phyloP scores from a whole-genome alignment of 2,329 filamentous ascomycete species.

The Ophiocordyceps robertsii region DNA sequence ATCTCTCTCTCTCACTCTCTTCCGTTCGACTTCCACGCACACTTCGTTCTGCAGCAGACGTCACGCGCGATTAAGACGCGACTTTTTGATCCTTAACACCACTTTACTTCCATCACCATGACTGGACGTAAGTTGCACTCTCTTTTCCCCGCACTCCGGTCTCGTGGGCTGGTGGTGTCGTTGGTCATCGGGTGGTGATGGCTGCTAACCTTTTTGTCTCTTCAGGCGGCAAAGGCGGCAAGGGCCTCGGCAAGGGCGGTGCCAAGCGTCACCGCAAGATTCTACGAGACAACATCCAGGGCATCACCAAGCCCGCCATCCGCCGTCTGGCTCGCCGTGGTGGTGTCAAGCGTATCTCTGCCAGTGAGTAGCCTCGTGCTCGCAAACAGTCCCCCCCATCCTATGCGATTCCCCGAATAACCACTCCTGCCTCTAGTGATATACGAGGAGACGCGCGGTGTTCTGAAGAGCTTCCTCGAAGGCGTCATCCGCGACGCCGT shows the following conservation, averaged over 20 bases:
- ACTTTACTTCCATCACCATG: conserved; percentile 38
- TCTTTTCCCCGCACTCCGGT: conserved; percentile 2
- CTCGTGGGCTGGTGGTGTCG: background rate
- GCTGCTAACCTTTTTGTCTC: conserved; percentile 1
- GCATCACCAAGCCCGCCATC: conserved; percentile 97
- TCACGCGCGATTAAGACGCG: conserved; percentile 4
- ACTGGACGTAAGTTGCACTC: conserved; percentile 52
- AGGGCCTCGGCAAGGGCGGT: conserved; percentile 95
- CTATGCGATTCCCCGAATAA: background rate
- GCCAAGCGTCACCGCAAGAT: conserved; percentile 99
- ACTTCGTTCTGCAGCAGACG: conserved; percentile 6
- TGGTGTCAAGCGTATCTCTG: conserved; percentile 99
- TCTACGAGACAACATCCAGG: conserved; percentile 98
- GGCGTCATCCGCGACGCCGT: conserved; percentile 64
- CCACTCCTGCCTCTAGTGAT: conserved; percentile 34
- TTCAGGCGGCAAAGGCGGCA: conserved; percentile 83
- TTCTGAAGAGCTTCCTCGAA: conserved; percentile 68
- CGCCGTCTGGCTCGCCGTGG: conserved; percentile 97
- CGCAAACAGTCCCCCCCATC: no score
- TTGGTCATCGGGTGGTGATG: background rate
- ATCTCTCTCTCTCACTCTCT: conserved; percentile 9
- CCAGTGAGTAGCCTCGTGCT: conserved; percentile 45
- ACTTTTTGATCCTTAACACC: background rate
- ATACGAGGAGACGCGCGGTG: conserved; percentile 67
- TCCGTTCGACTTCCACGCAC: conserved; percentile 11